Evolutionary conservation across 2,329 filamentous ascomycete species (phyloP).

Genomic region (Stemphylium vesicarium): DNA sequence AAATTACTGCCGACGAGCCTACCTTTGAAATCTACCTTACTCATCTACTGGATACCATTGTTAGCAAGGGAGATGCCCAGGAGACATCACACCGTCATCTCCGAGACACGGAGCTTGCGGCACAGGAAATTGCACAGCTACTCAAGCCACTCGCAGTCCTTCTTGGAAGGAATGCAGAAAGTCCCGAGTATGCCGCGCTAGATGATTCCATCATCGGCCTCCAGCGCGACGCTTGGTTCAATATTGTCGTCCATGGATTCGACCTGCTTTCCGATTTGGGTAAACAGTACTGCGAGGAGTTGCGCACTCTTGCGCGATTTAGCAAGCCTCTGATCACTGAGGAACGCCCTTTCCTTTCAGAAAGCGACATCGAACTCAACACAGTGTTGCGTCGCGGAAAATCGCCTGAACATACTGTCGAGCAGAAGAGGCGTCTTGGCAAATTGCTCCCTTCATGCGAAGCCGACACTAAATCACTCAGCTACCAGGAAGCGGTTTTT

Average conservation of each 20-base stretch:
- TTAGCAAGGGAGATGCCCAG: slow-evolving; percentile 87
- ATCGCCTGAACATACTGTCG: slow-evolving; percentile 75
- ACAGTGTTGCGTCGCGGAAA: slow-evolving; percentile 88
- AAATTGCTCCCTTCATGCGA: slow-evolving; percentile 78
- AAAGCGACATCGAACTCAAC: slow-evolving; percentile 97
- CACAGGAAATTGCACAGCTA: slow-evolving; percentile 85
- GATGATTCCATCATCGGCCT: slow-evolving; percentile 65
- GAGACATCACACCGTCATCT: slow-evolving; percentile 73
- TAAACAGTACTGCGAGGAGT: slow-evolving; percentile 74
- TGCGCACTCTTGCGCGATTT: slow-evolving; percentile 83
- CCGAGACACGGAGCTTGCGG: slow-evolving; percentile 80
- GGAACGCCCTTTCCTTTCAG: slow-evolving; percentile 84
- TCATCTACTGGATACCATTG: slow-evolving; percentile 82
- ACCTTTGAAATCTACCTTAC: slow-evolving; percentile 84
- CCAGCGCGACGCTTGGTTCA: slow-evolving; percentile 95
- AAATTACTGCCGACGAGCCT: slow-evolving; percentile 70
- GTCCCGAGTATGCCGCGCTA: slow-evolving; percentile 66
- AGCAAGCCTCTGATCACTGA: slow-evolving; percentile 88
- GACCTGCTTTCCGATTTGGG: slow-evolving; percentile 75
- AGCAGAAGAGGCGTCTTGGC: slow-evolving; percentile 80
- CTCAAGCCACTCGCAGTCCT: slow-evolving; percentile 86
- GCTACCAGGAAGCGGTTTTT: slow-evolving; percentile 90
- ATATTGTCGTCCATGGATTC: slow-evolving; percentile 93
- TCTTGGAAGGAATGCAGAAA: slow-evolving; percentile 62
- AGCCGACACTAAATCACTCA: slow-evolving; percentile 78